phyloP scores from a whole-genome alignment of 495 filamentous ascomycete species.

The Jackrogersella minutella region DNA sequence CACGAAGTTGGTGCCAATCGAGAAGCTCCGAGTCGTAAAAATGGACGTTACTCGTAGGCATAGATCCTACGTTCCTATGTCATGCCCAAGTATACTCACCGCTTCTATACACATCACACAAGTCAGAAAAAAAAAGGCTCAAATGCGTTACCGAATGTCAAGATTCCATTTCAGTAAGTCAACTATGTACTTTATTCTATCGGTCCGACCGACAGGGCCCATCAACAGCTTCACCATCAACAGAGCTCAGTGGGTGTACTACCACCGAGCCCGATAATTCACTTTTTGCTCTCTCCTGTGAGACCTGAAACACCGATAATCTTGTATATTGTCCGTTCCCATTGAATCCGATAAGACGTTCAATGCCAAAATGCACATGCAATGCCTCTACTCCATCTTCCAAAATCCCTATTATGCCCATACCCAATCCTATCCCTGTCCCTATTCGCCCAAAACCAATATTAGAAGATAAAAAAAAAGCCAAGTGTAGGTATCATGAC shows the following conservation, averaged over 20 bases:
- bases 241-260: background rate
- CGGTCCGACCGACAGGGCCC: slow-evolving; percentile 15
- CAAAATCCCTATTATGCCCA: slow-evolving; percentile 18
- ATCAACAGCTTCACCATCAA: background rate
- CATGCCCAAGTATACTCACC: slow-evolving; percentile 18
- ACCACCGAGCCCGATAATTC: slow-evolving; percentile 5
- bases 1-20: background rate
- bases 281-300: background rate
- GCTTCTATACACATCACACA: background rate
- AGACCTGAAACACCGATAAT: slow-evolving; percentile 7
- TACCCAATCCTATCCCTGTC: background rate
- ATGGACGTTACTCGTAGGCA: background rate
- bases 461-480: slow-evolving; percentile 3
- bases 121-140: background rate
- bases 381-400: slow-evolving; percentile 9
- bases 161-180: slow-evolving; percentile 30
- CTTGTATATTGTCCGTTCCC: background rate
- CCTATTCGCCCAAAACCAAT: slow-evolving; percentile 18
- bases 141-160: slow-evolving; percentile 27
- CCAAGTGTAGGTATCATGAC: slow-evolving; percentile 28
- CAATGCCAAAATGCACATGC: slow-evolving; percentile 29
- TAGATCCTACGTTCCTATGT: background rate
- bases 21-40: background rate
- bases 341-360: background rate
- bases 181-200: slow-evolving; percentile 13